phyloP scores from a whole-genome alignment of 2,329 filamentous ascomycete species.

The Fusarium pseudonygamai region DNA sequence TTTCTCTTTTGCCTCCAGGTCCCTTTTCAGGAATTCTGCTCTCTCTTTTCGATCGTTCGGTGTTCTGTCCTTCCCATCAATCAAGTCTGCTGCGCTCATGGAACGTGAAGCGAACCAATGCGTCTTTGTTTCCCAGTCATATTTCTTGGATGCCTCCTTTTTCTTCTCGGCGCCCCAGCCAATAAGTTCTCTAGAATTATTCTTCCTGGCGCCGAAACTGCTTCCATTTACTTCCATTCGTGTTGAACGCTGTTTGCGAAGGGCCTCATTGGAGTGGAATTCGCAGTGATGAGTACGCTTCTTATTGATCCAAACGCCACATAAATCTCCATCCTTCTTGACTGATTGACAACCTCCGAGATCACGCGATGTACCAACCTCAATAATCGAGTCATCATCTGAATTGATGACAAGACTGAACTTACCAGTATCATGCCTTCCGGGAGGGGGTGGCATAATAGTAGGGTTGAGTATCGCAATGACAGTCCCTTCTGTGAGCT shows the following conservation, averaged over 20 bases:
- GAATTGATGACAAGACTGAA: conserved; percentile 89
- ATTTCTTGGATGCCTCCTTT: conserved; percentile 46
- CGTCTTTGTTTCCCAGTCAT: conserved; percentile 67
- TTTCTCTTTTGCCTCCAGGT: conserved; percentile 72
- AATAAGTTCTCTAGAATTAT: conserved; percentile 44
- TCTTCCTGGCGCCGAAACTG: conserved; percentile 54
- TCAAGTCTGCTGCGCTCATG: conserved; percentile 66
- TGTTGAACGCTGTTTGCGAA: conserved; percentile 71
- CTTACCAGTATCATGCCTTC: conserved; percentile 78
- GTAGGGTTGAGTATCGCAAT: conserved; percentile 91
- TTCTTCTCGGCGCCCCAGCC: conserved; percentile 28
- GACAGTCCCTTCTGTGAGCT: conserved; percentile 89
- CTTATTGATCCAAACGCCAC: conserved; percentile 86
- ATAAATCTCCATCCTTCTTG: conserved; percentile 84
- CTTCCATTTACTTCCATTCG: conserved; percentile 84
- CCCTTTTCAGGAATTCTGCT: conserved; percentile 72
- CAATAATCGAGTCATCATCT: conserved; percentile 87
- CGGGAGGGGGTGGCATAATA: conserved; percentile 86
- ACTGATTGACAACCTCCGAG: conserved; percentile 87
- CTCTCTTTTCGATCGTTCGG: conserved; percentile 68
- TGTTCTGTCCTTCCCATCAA: conserved; percentile 71
- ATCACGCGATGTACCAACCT: conserved; percentile 86
- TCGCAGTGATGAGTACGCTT: conserved; percentile 92
- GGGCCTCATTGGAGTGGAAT: conserved; percentile 85
- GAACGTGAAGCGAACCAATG: conserved; percentile 63